A percentile compares a stretch with the other conserved stretches of the same genome.
Evolutionary conservation across 208 protist genomes (phyloP).

Genomic region (Trypanosomatidae sp.): DNA sequence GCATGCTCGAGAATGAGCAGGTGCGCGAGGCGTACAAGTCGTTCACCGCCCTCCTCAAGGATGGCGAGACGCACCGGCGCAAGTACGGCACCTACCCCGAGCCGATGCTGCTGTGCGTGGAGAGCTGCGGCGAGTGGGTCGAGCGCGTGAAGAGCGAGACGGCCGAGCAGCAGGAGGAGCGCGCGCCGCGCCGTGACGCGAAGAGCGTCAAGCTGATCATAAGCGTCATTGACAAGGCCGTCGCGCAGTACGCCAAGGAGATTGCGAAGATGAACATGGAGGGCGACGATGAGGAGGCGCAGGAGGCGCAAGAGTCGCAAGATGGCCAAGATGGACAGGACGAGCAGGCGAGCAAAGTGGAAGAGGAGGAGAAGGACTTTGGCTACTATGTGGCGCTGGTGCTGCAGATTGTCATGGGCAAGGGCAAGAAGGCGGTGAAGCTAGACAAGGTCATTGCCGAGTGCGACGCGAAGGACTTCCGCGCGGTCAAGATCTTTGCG

Average conservation of each 20-base stretch:
- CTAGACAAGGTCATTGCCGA: slow-evolving; percentile 21
- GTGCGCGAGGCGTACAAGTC: slow-evolving; percentile 12
- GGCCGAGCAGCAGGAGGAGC: background rate
- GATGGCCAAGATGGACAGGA: slow-evolving; percentile 14
- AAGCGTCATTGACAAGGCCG: background rate
- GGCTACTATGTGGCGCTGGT: no score
- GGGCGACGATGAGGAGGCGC: no score
- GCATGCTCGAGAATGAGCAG: slow-evolving; percentile 14
- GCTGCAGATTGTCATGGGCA: no score
- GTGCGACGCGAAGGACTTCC: slow-evolving; percentile 25
- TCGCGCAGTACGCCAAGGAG: slow-evolving; percentile 3
- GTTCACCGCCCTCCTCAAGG: slow-evolving; percentile 22
- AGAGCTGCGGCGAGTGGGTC: no score
- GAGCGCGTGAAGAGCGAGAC: background rate
- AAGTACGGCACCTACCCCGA: no score
- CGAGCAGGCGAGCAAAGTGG: slow-evolving; percentile 13
- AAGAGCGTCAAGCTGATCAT: background rate
- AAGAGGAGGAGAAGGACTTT: slow-evolving; percentile 7
- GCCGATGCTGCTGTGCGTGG: no score
- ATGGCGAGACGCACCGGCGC: slow-evolving; percentile 9
- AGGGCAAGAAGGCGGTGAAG: slow-evolving; percentile 24
- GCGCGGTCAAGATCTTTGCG: slow-evolving; percentile 29
- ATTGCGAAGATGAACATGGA: slow-evolving; percentile 19
- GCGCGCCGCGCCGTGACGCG: no score
- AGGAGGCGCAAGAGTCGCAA: no score